Base-by-base conservation (phyloP, 2,329 filamentous ascomycete genomes). In the Fusarium verticillioides region DNA sequence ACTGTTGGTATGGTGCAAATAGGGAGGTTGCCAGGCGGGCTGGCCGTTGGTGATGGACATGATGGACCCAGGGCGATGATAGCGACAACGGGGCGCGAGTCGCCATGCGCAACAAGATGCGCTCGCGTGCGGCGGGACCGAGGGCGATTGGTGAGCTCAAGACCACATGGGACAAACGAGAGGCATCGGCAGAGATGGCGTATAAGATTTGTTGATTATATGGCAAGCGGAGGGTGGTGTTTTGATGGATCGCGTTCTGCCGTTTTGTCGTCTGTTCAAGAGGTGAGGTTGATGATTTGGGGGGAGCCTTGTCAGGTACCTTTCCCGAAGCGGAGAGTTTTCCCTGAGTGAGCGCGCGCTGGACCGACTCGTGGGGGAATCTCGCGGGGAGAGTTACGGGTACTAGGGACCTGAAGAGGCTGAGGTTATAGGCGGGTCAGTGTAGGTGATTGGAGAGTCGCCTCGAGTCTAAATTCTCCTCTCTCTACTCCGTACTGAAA, bases 21-120 rank as follows among this genome's bases (percentile, higher is more conserved):
- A 86, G 77, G 90, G 87, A 77, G 90, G 86, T 73, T 87, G 87
- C 91, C 92, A 93, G 86, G 84, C 80, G 76, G 88, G 84, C 85
- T 91, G 89, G 84, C 90, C 87, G 84, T 91, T 91, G 83, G 87
- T 85, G 84, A 91, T 85, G 82, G 91, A 91, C 90, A 92, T 92
- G 82, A 84, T 88, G 83, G 82, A 82, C 83, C 83, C 83, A 79
- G 81, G 81, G 82, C 83, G 85, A 83, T 86, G 85, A 81, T 82
- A 83, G 83, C 82, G 83, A 84, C 81, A 78, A 81, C 81, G 76
- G 81, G 83, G 81, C 83, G 83, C 81, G 80, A 83, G 86, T 83
- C 87, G 87, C 87, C 87, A 89, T 89, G 86, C 87, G 87, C 85
- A 80, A 78, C 78, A 75, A 81, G 83, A 82, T 83, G 83, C 83